A percentile compares a stretch with the other conserved stretches of the same genome.
Evolutionary conservation across 441 rosid genomes (phyloP).

Genomic region (Bruguiera hainesii): DNA sequence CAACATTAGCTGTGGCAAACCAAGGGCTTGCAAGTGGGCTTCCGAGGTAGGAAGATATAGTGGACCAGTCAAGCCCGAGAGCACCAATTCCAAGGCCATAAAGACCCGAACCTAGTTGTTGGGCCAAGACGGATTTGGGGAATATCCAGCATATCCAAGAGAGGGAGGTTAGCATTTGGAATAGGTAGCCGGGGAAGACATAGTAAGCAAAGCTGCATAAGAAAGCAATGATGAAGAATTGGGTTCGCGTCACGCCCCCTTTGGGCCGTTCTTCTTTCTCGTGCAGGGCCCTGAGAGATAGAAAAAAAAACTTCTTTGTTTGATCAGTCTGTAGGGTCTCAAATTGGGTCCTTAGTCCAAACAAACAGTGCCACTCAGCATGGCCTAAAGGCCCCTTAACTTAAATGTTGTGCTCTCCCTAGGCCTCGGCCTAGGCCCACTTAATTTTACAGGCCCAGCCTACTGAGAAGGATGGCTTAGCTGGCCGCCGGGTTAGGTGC

Average conservation of each 20-base stretch:
- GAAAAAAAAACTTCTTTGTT: not conserved
- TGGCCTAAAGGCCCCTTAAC: too few relatives aligned
- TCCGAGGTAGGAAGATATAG: constrained; percentile 86
- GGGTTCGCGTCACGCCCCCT: constrained; percentile 75
- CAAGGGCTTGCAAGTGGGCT: constrained; percentile 99
- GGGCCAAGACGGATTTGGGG: constrained; percentile 66
- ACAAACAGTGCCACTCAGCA: too few relatives aligned
- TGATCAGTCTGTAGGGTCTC: not conserved
- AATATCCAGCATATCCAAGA: constrained; percentile 94
- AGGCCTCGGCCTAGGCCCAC: too few relatives aligned
- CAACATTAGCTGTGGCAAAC: constrained; percentile 96
- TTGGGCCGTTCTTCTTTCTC: constrained; percentile 72
- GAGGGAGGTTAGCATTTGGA: constrained; percentile 73
- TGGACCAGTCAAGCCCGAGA: constrained; percentile 85
- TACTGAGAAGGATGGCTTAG: too few relatives aligned
- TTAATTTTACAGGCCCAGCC: too few relatives aligned
- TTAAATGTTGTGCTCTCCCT: too few relatives aligned
- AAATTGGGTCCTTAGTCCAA: too few relatives aligned
- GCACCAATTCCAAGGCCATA: constrained; percentile 79
- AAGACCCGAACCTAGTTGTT: constrained; percentile 89
- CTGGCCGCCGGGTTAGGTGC: too few relatives aligned
- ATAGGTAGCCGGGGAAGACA: constrained; percentile 81
- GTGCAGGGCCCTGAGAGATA: constrained; percentile 60
- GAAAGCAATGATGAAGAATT: constrained; percentile 76
- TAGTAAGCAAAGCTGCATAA: constrained; percentile 82